Percentiles rank a stretch among this genome's conserved stretches.
phyloP scores from a whole-genome alignment of 2,329 filamentous ascomycete species.

The Clarireedia homoeocarpa region DNA sequence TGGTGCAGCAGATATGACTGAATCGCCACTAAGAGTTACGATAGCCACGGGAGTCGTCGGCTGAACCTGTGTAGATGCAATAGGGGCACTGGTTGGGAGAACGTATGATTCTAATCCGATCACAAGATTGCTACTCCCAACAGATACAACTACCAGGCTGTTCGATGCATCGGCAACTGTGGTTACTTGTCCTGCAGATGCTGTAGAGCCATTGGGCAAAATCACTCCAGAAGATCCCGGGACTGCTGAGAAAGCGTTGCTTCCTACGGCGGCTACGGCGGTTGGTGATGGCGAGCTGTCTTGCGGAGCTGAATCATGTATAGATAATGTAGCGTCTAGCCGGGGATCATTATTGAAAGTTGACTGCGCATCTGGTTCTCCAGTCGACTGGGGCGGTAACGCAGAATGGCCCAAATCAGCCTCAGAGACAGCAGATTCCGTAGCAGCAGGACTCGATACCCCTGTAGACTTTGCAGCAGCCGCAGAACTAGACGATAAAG shows the following conservation, averaged over 20 bases:
- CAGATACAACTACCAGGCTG: conserved; percentile 6
- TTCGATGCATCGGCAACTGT: conserved; percentile 3
- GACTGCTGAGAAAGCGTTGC: conserved; percentile 11
- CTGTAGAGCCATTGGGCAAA: conserved; percentile 12
- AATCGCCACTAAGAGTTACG: not conserved
- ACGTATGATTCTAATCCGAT: not conserved
- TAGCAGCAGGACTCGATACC: too few relatives aligned
- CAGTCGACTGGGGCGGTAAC: not conserved
- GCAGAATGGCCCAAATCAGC: not conserved
- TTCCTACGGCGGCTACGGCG: conserved; percentile 9
- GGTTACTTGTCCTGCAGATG: conserved; percentile 4
- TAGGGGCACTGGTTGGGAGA: conserved; percentile 1
- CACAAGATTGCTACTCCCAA: conserved; percentile 5
- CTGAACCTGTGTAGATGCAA: not conserved
- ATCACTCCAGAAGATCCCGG: conserved; percentile 12
- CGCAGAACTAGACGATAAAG: not conserved
- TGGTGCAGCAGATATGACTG: conserved; percentile 1
- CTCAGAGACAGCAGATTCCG: not conserved
- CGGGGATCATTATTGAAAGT: not conserved
- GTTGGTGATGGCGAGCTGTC: conserved; percentile 4
- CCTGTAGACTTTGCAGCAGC: not conserved
- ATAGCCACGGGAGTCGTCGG: not conserved
- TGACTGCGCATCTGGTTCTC: not conserved
- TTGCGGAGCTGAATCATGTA: not conserved
- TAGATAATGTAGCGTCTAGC: not conserved